These are phyloP conservation scores for Exophiala lecanii-corni DNA, from an alignment of 2,329 filamentous ascomycete species.

Conservation along the genomic window DNA sequence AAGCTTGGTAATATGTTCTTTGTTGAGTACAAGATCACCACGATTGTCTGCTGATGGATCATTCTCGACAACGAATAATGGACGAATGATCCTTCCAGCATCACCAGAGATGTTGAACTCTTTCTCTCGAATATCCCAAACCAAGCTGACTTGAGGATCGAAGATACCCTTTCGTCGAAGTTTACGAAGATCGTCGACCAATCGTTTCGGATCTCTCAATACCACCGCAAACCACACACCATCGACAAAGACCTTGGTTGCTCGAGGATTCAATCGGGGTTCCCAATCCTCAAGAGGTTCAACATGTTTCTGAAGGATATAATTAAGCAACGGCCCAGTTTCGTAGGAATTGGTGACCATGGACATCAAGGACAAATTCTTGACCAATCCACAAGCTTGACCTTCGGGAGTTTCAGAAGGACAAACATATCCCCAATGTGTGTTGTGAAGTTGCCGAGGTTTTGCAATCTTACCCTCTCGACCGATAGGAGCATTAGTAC, in stretches of 20 bases:
- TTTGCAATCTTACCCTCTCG: constrained; percentile 98
- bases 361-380: constrained; percentile 97
- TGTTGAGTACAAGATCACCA: constrained; percentile 75
- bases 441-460: constrained; percentile 95
- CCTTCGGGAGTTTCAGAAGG: constrained; percentile 97
- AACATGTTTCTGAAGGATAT: constrained; percentile 95
- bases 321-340: constrained; percentile 83
- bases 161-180: constrained; percentile 77
- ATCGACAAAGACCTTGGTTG: constrained; percentile 97
- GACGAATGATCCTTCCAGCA: constrained; percentile 88
- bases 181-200: constrained; percentile 73
- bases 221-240: constrained; percentile 97
- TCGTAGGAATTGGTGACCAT: constrained; percentile 95
- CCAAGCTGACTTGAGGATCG: constrained; percentile 86
- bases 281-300: constrained; percentile 95
- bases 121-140: constrained; percentile 91
- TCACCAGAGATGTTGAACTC: constrained; percentile 99
- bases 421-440: constrained; percentile 96
- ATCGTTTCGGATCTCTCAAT: constrained; percentile 70
- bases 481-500: constrained; percentile 96
- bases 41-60: constrained; percentile 68
- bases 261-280: constrained; percentile 75
- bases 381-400: constrained; percentile 95
- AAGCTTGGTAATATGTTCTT: constrained; percentile 75
- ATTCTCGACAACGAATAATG: constrained; percentile 89